Base-by-base conservation (phyloP, 2,329 filamentous ascomycete genomes). In the Ophiocordyceps australis region DNA sequence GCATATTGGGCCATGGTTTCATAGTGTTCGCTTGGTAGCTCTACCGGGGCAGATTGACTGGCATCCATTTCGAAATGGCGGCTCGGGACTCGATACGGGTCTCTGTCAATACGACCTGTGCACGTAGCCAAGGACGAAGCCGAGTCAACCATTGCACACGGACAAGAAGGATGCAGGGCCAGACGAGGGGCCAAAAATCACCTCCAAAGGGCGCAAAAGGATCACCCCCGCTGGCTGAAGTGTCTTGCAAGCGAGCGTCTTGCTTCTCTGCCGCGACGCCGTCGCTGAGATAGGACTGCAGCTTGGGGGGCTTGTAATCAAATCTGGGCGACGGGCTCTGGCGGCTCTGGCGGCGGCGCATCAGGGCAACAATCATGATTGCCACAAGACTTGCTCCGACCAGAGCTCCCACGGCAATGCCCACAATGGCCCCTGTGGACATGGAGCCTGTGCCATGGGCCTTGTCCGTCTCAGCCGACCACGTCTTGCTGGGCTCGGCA, bases 151-250 rank as follows among this genome's bases (percentile, higher is more conserved):
- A n/a, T n/a, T 54, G 30, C 11, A 18, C 9, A 7, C 6, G 9
- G 28, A 26, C 16, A 30, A 21, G 19, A 17, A 13, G 12, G 17
- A 10, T n/a, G 12, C n/a, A 6, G 10, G 10, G 23, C 6, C 8
- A 10, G 17, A 5, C 13, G 22, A 13, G n/a, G n/a, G 17, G 21
- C 7, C 17, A 9, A 9, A 9, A 32, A 44, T 38, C 37, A 59
- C 57, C 56, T 45, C 55, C 54, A 41, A 58, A 59, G 9, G 52
- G 46, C 2, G 50, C 53, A 37, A 59, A 57, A 3, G 54, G 46
- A 26, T 57, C 53, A 22, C 32, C 28, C 21, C 35, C 29, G 29
- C 31, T 36, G 19, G 30, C 36, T n/a, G n/a, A n/a, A n/a, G n/a
- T n/a, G n/a, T n/a, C n/a, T n/a, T n/a, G n/a, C n/a, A n/a, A n/a